Conservation (phyloP, 495 filamentous ascomycete genomes). For the Penicillium malachiteum region DNA sequence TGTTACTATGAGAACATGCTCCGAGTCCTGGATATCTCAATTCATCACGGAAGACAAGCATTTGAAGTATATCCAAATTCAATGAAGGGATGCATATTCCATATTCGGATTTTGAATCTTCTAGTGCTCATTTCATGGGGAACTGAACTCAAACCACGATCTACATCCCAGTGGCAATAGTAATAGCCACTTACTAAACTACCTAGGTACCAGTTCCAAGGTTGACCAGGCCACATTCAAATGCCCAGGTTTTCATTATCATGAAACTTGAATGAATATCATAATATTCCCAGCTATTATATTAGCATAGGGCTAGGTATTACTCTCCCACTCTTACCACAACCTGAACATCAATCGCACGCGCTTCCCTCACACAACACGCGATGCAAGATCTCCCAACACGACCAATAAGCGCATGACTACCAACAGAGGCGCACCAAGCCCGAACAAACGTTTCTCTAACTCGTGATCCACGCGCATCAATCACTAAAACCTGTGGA, state of each 20-base stretch:
- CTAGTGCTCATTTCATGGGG: no score
- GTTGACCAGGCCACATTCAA: no score
- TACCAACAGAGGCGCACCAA: conserved; percentile 66
- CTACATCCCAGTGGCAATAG: neutral
- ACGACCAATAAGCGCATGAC: conserved; percentile 66
- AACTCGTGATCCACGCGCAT: conserved; percentile 51
- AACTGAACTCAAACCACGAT: no score
- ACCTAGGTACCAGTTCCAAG: no score
- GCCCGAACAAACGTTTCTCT: conserved; percentile 66
- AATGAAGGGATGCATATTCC: no score
- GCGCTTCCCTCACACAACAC: conserved; percentile 70
- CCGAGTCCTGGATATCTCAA: neutral
- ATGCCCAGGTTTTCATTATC: no score
- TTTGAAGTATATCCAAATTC: neutral
- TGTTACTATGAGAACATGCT: neutral
- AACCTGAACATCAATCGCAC: conserved; percentile 62
- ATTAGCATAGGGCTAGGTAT: neutral
- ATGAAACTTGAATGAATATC: no score
- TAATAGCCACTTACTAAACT: no score
- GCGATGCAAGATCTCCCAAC: conserved; percentile 61
- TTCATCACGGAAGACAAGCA: no score
- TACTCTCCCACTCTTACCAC: conserved; percentile 57
- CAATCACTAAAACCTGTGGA: conserved; percentile 48
- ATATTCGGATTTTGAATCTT: no score
- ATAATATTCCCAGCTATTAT: neutral